These are phyloP conservation scores for Exophiala calicioides DNA, from an alignment of 2,329 filamentous ascomycete species.

Conservation along the genomic window DNA sequence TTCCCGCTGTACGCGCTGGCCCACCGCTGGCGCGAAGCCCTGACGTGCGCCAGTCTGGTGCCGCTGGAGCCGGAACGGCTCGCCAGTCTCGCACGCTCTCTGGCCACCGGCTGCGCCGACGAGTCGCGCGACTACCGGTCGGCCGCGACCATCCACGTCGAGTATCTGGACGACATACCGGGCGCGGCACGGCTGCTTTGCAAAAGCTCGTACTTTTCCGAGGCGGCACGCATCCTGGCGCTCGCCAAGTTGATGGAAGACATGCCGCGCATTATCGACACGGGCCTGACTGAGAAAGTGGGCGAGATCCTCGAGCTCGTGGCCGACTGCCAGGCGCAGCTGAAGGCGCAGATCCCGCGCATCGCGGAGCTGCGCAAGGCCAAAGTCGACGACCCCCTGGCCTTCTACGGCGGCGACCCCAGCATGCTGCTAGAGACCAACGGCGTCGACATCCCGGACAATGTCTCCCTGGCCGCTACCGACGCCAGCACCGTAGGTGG, in stretches of 20 bases:
- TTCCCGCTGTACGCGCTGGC: slow-evolving; percentile 81
- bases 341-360: slow-evolving; percentile 81
- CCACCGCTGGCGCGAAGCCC: slow-evolving; percentile 86
- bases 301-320: slow-evolving; percentile 85
- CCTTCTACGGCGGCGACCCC: slow-evolving; percentile 81
- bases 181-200: slow-evolving; percentile 76
- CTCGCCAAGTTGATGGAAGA: slow-evolving; percentile 63
- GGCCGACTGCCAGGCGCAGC: slow-evolving; percentile 85
- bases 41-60: slow-evolving; percentile 74
- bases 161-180: slow-evolving; percentile 74
- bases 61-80: slow-evolving; percentile 64
- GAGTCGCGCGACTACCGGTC: slow-evolving; percentile 75
- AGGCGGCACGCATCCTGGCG: slow-evolving; percentile 77
- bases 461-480: slow-evolving; percentile 87
- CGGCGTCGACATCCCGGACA: slow-evolving; percentile 77
- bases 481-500: slow-evolving; percentile 73
- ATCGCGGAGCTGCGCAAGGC: slow-evolving; percentile 78
- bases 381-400: slow-evolving; percentile 80
- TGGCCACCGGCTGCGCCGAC: slow-evolving; percentile 79
- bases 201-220: slow-evolving; percentile 81
- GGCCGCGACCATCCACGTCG: slow-evolving; percentile 76
- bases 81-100: slow-evolving; percentile 65
- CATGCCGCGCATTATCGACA: slow-evolving; percentile 70
- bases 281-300: slow-evolving; percentile 76
- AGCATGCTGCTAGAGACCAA: slow-evolving; percentile 51